Evolutionary conservation across 257 asterid species (phyloP).

Genomic region (Solanum lycopersicoides): DNA sequence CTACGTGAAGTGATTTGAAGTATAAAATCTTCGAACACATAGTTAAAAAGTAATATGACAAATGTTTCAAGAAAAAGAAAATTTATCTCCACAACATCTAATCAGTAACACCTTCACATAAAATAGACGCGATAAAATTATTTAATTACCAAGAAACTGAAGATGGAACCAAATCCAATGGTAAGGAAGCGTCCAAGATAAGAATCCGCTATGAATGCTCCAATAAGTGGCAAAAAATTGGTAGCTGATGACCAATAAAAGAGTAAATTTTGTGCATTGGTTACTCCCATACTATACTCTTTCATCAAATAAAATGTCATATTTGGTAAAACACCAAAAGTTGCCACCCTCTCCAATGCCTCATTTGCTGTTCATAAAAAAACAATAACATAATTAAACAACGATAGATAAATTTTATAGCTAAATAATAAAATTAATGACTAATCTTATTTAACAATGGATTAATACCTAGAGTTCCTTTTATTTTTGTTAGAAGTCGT

Average conservation of each 20-base stretch:
- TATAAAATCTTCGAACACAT: not conserved
- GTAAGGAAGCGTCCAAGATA: conserved; percentile 51
- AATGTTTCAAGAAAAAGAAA: not conserved
- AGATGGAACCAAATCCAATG: conserved; percentile 48
- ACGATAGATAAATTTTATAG: not conserved
- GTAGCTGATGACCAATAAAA: conserved; percentile 57
- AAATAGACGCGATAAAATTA: not conserved
- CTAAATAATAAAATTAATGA: not conserved
- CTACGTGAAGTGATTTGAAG: not conserved
- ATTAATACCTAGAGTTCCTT: not conserved
- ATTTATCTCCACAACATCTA: too few species aligned
- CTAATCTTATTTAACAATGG: not conserved
- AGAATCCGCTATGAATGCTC: conserved; percentile 67
- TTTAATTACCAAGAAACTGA: conserved; percentile 39
- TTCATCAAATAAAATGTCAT: conserved; percentile 51
- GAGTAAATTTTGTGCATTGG: conserved; percentile 28
- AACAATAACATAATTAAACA: not conserved
- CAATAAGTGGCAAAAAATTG: conserved; percentile 47
- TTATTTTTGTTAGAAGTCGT: too few species aligned
- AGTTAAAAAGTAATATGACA: not conserved
- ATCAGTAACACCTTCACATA: not conserved
- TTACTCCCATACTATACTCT: conserved; percentile 34
- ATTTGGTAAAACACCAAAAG: conserved; percentile 46
- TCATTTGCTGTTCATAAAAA: conserved; percentile 35
- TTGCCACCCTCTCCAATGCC: conserved; percentile 54